Evolutionary conservation across 805 yeast species (phyloP).

Genomic region (Saturnispora saitoi): DNA sequence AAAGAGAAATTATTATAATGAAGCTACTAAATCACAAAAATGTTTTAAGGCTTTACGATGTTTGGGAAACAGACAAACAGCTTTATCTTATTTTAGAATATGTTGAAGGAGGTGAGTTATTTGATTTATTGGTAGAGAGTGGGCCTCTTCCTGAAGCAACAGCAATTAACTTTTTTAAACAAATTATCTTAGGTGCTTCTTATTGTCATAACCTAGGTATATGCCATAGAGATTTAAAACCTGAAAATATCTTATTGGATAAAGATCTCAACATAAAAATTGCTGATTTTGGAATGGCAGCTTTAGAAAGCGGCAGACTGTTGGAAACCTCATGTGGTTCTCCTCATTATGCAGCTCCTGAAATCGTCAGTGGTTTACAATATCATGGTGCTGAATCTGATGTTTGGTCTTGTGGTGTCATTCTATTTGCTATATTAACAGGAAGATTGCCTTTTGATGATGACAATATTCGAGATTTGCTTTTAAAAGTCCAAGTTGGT

Average conservation of each 20-base stretch:
- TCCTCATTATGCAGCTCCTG: conserved; percentile 98
- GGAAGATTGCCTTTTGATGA: conserved; percentile 97
- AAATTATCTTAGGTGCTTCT: conserved; percentile 55
- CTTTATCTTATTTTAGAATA: conserved; percentile 85
- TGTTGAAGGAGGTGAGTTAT: conserved; percentile 95
- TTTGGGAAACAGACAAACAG: conserved; percentile 80
- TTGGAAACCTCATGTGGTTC: conserved; percentile 96
- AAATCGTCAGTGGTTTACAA: conserved; percentile 88
- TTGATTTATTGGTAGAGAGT: conserved; percentile 80
- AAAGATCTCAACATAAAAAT: conserved; percentile 82
- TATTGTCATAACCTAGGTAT: conserved; percentile 62
- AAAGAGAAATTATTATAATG: conserved; percentile 80
- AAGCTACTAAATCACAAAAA: conserved; percentile 70
- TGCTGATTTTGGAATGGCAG: conserved; percentile 99
- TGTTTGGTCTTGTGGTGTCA: conserved; percentile 97
- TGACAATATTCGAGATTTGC: conserved; percentile 79
- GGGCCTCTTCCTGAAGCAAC: conserved; percentile 86
- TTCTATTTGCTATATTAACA: conserved; percentile 83
- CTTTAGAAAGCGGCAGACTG: conserved; percentile 70
- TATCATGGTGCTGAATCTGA: conserved; percentile 97
- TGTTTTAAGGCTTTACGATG: conserved; percentile 71
- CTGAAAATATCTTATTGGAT: conserved; percentile 72
- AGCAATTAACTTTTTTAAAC: conserved; percentile 81
- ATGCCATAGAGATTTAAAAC: conserved; percentile 73
- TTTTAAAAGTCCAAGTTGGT: conserved; percentile 88